Base-by-base conservation (phyloP, 2,329 filamentous ascomycete species). In the Scopulariopsis brevicaulis region DNA sequence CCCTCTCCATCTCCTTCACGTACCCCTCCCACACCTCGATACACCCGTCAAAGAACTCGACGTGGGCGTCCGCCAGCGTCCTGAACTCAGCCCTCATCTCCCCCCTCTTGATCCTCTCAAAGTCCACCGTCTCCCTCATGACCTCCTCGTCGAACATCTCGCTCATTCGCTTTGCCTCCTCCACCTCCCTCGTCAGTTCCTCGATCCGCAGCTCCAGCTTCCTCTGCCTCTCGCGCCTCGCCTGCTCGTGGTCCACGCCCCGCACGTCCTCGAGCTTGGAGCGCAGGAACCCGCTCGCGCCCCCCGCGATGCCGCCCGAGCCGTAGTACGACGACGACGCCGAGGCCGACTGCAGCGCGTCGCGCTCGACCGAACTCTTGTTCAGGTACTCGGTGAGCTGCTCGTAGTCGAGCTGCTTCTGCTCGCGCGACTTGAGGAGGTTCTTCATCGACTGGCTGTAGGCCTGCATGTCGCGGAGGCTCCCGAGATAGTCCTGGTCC, bases 401-500 rank as follows among this genome's bases (percentile, higher is more conserved):
- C 73, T 99, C 94, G 67, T 93, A 96, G 74, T 99, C 94, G 59
- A 99, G 86, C 70, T 99, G 94, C 70, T 99, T 99, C 74, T 95
- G 91, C 74, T 99, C 94, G 40, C 94, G 86, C 1, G 90, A 90
- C 71, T 96, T 96, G 62, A 99, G 84, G 5, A 99, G 84, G 25
- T 84, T 80, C 71, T 96, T 96, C 53, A 97, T 77, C 0, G 91
- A 87, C n/a, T 82, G 75, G 63, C 91, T 93, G 72, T 97, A 99
- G 28, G 91, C 87, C 65, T 95, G 89, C 92, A 97, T 96, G 73
- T 99, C 94, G 55, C 91, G 85, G 57, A 99, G 78, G 58, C 87
- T 93, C 63, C 90, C 90, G 1, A 99, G 83, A 69, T 99, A 99
- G 71, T 96, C 91, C 66, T 96, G 91, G 68, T 99, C 94, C 0